Evolutionary conservation across 164 flowering plant species (phyloP).

Genomic region (Vitis rupestris): DNA sequence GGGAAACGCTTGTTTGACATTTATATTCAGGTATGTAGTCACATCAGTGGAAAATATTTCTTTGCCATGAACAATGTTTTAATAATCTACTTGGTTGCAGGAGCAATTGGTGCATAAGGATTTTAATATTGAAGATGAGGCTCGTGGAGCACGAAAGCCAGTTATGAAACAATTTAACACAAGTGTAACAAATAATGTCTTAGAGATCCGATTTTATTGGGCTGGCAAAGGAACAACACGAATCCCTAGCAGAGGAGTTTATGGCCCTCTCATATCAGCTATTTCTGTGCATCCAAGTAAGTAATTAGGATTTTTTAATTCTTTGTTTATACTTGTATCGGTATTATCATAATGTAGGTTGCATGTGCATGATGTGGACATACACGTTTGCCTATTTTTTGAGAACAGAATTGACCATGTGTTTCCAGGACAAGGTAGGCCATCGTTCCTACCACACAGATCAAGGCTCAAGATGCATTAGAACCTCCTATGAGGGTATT

Average conservation of each 20-base stretch:
- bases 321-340: neutral
- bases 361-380: neutral
- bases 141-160: slow-evolving; percentile 40
- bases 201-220: slow-evolving; percentile 52
- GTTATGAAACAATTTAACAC: slow-evolving; percentile 22
- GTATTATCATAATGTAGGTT: neutral
- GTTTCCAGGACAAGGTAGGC: no score
- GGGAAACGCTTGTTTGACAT: slow-evolving; percentile 75
- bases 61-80: neutral
- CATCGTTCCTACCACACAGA: no score
- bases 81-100: slow-evolving; percentile 24
- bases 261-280: slow-evolving; percentile 66
- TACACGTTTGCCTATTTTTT: no score
- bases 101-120: slow-evolving; percentile 37
- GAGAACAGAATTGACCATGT: no score
- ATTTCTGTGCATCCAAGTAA: slow-evolving; percentile 51
- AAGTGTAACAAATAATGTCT: slow-evolving; percentile 30
- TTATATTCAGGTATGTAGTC: slow-evolving; percentile 54
- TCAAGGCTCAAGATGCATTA: no score
- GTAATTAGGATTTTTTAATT: slow-evolving; percentile 8
- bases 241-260: slow-evolving; percentile 53
- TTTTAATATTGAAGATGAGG: slow-evolving; percentile 51
- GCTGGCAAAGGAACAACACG: slow-evolving; percentile 64
- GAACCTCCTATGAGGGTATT: no score
- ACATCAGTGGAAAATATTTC: neutral